phyloP scores from a whole-genome alignment of 768 basidiomycete species.

The Steccherinum ochraceum region DNA sequence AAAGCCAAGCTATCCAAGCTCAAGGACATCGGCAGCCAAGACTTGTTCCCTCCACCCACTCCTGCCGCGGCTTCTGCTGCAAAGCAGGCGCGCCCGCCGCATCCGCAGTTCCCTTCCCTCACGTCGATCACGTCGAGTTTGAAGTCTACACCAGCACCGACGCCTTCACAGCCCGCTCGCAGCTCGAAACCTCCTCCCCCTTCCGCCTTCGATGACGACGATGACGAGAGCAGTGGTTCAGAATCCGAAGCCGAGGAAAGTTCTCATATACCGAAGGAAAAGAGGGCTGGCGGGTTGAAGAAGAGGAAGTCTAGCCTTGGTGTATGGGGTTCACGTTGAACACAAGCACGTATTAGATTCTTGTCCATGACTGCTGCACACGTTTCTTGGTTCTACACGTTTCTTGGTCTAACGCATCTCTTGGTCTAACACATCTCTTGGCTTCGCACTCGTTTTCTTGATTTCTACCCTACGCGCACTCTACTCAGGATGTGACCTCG shows the following conservation, averaged over 20 bases:
- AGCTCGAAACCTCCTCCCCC: neutral
- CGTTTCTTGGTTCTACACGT: too few relatives aligned
- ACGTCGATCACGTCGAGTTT: neutral
- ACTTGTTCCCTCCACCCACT: conserved; percentile 27
- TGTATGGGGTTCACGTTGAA: neutral
- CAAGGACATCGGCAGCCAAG: conserved; percentile 43
- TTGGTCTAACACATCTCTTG: too few relatives aligned
- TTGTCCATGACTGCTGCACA: too few relatives aligned
- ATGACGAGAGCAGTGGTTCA: conserved; percentile 18
- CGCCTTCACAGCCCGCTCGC: neutral
- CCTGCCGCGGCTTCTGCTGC: conserved; percentile 6
- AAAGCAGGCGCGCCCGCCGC: neutral
- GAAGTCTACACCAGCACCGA: neutral
- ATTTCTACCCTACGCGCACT: too few relatives aligned
- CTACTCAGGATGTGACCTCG: too few relatives aligned
- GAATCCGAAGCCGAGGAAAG: conserved; percentile 16
- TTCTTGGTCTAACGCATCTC: too few relatives aligned
- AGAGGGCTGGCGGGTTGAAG: conserved; percentile 42
- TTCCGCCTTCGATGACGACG: conserved; percentile 28
- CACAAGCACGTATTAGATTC: too few relatives aligned
- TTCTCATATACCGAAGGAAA: conserved; percentile 59
- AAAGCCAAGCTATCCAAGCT: too few relatives aligned
- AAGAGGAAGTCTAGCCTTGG: conserved; percentile 15
- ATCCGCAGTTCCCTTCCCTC: neutral
- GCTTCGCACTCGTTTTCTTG: too few relatives aligned